Percentiles rank a stretch among this genome's conserved stretches.
These are phyloP conservation scores for Mayamaea pseudoterrestris DNA, from an alignment of 108 stramenopile genomes.

Conservation along the genomic window DNA sequence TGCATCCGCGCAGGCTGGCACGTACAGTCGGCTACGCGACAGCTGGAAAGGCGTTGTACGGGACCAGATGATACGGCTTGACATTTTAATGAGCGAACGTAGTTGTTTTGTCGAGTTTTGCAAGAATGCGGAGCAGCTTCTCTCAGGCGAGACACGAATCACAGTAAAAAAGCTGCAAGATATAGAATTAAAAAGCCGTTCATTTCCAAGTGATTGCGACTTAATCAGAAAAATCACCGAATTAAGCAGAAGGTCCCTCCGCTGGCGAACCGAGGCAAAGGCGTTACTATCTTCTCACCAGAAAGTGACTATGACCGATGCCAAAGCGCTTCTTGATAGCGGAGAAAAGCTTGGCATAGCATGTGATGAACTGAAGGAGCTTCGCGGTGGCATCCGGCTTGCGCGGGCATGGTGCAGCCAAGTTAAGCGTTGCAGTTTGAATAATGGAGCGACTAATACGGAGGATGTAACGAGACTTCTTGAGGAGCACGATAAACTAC, in stretches of 20 bases:
- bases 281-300: conserved; percentile 24
- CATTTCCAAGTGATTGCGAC: conserved; percentile 48
- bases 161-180: conserved; percentile 41
- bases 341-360: conserved; percentile 47
- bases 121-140: conserved; percentile 25
- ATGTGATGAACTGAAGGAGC: conserved; percentile 34
- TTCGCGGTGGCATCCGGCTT: conserved; percentile 29
- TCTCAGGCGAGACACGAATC: conserved; percentile 37
- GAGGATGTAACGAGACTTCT: conserved; percentile 37
- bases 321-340: conserved; percentile 34
- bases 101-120: conserved; percentile 54
- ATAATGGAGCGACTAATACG: conserved; percentile 24
- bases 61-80: conserved; percentile 41
- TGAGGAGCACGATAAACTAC: conserved; percentile 46
- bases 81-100: conserved; percentile 31
- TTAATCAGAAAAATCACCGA: conserved; percentile 34
- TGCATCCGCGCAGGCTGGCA: too few relatives aligned
- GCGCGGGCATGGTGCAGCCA: conserved; percentile 43
- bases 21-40: too few relatives aligned
- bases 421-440: conserved; percentile 29
- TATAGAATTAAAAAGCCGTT: conserved; percentile 23
- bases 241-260: conserved; percentile 17
- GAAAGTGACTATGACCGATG: conserved; percentile 40
- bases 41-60: conserved; percentile 35
- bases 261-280: conserved; percentile 25